Conservation (phyloP, 371 early-diverging fungal species). For the Mortierella sp. region DNA sequence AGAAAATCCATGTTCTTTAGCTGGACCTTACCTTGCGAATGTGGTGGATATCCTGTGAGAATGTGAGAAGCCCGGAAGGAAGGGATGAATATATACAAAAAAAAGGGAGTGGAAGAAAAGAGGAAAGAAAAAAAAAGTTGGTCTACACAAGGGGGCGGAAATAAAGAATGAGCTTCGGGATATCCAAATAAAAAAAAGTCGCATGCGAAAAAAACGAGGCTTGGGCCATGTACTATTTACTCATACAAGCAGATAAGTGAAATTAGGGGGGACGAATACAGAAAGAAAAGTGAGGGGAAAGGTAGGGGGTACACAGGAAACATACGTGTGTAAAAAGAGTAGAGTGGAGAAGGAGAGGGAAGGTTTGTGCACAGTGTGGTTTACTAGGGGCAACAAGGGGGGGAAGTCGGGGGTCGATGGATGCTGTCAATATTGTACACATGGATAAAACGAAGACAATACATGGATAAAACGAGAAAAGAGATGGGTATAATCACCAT, state of each 20-base stretch:
- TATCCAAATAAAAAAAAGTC: not conserved
- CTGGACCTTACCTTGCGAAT: not conserved
- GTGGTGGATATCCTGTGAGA: not conserved
- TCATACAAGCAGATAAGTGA: not conserved
- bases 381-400: not conserved
- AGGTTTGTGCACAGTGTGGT: not conserved
- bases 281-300: not conserved
- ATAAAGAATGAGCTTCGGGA: not conserved
- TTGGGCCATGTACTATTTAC: not conserved
- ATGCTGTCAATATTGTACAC: not conserved
- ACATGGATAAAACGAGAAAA: not conserved
- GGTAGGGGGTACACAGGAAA: too few species aligned
- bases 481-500: not conserved
- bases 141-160: slow-evolving; percentile 2
- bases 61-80: not conserved
- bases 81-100: not conserved
- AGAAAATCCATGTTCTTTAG: not conserved
- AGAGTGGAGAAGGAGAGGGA: not conserved
- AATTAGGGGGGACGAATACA: not conserved
- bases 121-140: not conserved
- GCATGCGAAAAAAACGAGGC: not conserved
- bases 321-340: too few species aligned
- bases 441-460: not conserved
- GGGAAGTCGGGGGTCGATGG: not conserved
- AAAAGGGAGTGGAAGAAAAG: not conserved